Conservation (phyloP, 164 flowering plant species). For the Stephania cephalantha region DNA sequence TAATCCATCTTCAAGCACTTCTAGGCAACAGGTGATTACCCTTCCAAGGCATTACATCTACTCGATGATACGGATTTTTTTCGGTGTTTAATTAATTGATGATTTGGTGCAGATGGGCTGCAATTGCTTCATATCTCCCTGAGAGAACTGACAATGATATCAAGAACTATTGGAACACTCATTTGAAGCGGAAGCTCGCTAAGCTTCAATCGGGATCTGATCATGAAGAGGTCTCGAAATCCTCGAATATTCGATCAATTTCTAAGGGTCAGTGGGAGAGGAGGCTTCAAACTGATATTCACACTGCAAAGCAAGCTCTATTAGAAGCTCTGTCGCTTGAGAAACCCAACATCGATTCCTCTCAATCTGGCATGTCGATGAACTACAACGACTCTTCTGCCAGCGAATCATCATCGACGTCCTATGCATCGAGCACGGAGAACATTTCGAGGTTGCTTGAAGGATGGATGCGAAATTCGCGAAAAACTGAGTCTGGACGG, state of each 20-base stretch:
- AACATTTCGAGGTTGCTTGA: conserved; percentile 63
- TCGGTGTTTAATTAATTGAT: background rate
- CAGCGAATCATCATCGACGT: conserved; percentile 9
- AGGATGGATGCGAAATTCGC: conserved; percentile 43
- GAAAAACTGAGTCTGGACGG: conserved; percentile 24
- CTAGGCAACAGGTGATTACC: conserved; percentile 38
- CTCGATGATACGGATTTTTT: background rate
- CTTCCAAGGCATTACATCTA: background rate
- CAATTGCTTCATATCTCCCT: conserved; percentile 52
- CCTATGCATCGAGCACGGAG: conserved; percentile 62
- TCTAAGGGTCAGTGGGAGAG: conserved; percentile 77
- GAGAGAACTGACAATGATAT: conserved; percentile 55
- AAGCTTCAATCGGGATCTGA: conserved; percentile 25
- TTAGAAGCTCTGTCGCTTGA: conserved; percentile 49
- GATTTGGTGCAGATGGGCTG: conserved; percentile 43
- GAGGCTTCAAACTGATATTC: conserved; percentile 66
- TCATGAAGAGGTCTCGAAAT: conserved; percentile 4
- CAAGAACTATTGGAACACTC: conserved; percentile 55
- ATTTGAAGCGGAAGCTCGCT: conserved; percentile 43
- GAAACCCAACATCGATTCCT: conserved; percentile 15
- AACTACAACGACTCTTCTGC: background rate
- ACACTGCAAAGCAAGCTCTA: conserved; percentile 58
- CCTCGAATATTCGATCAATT: conserved; percentile 22
- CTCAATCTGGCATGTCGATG: conserved; percentile 13
- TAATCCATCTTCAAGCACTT: conserved; percentile 54